Evolutionary conservation across 2,329 filamentous ascomycete species (phyloP), one percentile per base, ranked within the genome.

Genomic region (Chrysosporium keratinophilum): DNA sequence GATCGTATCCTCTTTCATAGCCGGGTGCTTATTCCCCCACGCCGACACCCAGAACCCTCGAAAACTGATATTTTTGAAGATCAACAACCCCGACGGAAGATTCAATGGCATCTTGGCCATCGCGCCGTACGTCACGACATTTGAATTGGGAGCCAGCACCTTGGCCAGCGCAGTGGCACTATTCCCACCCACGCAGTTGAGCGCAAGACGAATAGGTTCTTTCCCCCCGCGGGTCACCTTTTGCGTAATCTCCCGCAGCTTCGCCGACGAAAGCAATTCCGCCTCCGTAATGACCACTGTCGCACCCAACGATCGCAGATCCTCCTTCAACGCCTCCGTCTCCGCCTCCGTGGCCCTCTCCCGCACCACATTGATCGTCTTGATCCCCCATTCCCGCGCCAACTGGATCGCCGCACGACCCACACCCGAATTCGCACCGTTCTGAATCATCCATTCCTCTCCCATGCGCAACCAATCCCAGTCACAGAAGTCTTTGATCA

Each of bases 361-460:
- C 11, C 93, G 81, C 40, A 98, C 77, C 20, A 98, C 78, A 67
- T 96, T 97, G 69, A 98, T 86, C 65, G 85, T 94, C 64, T 88
- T 84, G 64, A 93, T 79, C 0, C 91, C 91, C 91, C 90, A 97
- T 51, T 88, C 77, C 62, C 74, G 78, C 1, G 81, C 91, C 1
- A 98, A 76, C 72, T 98, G 93, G 59, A 97, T 93, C 10, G 88
- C 91, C 2, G 90, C 87, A 39, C 93, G 77, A 1, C 93, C 93
- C 14, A 98, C 93, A 10, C 89, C 93, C 41, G 83, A 88, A 71
- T 98, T 98, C 39, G 91, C 93, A 6, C 91, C 93, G 67, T 98
- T 98, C 71, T 98, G 93, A 45, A 98, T 83, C 66, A 96, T 88
- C 90, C 91, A 98, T 54, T 94, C 85, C 52, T 90, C 87, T n/a